These are phyloP conservation scores for Teunomyces tritomae DNA, from an alignment of 805 yeast species.

Conservation along the genomic window DNA sequence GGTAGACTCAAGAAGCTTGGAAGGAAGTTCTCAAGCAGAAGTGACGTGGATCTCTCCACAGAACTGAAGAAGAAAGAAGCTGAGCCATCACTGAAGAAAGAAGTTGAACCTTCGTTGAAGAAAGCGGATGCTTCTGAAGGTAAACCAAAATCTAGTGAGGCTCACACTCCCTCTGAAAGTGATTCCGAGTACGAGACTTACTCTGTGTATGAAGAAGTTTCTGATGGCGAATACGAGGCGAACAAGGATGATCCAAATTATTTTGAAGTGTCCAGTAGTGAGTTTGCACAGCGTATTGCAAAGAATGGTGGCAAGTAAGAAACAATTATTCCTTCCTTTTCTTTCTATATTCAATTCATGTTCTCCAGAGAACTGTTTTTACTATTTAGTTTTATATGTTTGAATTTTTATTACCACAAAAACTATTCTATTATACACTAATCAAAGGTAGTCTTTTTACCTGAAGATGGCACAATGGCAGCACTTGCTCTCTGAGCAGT, in stretches of 20 bases:
- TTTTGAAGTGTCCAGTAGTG: conserved; percentile 30
- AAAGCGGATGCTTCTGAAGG: not conserved
- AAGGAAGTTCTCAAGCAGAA: conserved; percentile 6
- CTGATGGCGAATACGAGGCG: conserved; percentile 44
- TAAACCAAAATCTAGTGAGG: not conserved
- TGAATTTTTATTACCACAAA: conserved; percentile 1
- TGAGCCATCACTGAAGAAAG: not conserved
- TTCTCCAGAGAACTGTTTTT: conserved; percentile 1
- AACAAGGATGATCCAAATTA: conserved; percentile 50
- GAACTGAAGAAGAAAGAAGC: not conserved
- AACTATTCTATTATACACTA: conserved; percentile 16
- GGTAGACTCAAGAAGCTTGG: conserved; percentile 16
- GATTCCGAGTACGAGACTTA: conserved; percentile 15
- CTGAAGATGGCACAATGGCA: conserved; percentile 85
- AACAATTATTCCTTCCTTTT: not conserved
- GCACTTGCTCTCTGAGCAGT: conserved; percentile 85
- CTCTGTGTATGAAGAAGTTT: conserved; percentile 46
- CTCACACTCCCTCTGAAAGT: not conserved
- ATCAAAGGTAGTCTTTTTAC: conserved; percentile 78
- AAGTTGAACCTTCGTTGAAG: not conserved
- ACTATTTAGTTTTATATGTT: conserved; percentile 1
- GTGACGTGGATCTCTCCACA: not conserved
- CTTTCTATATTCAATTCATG: not conserved
- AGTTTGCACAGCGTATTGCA: conserved; percentile 11
- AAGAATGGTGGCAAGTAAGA: not conserved